These are phyloP conservation scores for Phytophthora pini DNA, from an alignment of 352 stramenopile genomes.

Conservation along the genomic window DNA sequence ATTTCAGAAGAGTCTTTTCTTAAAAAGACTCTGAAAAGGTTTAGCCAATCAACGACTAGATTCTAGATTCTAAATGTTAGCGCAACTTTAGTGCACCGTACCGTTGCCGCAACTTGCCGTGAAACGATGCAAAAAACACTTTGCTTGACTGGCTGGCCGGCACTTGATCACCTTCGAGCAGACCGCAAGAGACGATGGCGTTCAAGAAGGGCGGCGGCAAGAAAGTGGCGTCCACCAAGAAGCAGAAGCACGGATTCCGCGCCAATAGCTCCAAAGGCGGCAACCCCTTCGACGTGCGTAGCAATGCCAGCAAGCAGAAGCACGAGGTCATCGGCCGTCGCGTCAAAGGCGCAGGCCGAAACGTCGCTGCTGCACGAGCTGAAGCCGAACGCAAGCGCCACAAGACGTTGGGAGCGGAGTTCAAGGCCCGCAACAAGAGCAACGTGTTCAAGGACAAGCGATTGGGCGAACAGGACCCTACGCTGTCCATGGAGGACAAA, in stretches of 20 bases:
- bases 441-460: conserved; percentile 91
- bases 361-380: conserved; percentile 85
- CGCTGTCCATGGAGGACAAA: conserved; percentile 92
- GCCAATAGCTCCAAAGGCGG: conserved; percentile 37
- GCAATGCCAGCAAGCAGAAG: conserved; percentile 85
- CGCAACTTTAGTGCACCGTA: too few species aligned
- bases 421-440: conserved; percentile 82
- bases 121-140: too few species aligned
- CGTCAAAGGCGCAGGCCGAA: conserved; percentile 89
- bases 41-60: background rate
- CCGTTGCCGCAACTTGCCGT: too few species aligned
- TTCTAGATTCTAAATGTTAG: too few species aligned
- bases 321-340: conserved; percentile 91
- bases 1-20: too few species aligned
- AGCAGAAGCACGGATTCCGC: conserved; percentile 30
- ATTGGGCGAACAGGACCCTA: conserved; percentile 83
- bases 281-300: conserved; percentile 93
- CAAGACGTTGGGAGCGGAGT: conserved; percentile 89
- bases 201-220: conserved; percentile 57
- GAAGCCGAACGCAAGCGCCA: conserved; percentile 86
- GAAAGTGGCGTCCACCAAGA: conserved; percentile 32
- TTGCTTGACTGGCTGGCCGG: too few species aligned
- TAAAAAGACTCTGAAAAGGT: background rate
- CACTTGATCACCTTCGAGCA: too few species aligned
- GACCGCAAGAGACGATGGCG: conserved; percentile 28